phyloP scores from a whole-genome alignment of 148 eudicot species.

The Beta vulgaris region DNA sequence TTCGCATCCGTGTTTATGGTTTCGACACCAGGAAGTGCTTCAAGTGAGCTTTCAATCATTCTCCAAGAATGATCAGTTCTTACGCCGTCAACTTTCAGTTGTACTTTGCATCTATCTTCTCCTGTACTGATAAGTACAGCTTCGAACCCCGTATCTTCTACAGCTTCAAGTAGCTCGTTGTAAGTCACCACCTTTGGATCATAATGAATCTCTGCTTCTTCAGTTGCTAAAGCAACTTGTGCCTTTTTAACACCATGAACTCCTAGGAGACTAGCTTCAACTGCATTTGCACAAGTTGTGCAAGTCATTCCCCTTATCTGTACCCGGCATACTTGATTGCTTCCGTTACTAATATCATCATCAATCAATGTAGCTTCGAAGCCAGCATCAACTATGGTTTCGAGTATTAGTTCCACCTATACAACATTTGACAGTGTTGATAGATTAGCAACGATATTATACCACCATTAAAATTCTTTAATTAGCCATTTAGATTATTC shows the following conservation, averaged over 20 bases:
- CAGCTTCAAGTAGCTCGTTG: constrained; percentile 46
- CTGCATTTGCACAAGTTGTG: constrained; percentile 71
- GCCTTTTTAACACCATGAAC: constrained; percentile 68
- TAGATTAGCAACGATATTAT: not conserved
- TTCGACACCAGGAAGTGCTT: constrained; percentile 71
- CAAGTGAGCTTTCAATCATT: constrained; percentile 54
- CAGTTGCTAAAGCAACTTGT: constrained; percentile 81
- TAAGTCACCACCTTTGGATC: constrained; percentile 55
- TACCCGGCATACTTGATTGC: constrained; percentile 58
- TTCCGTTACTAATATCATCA: constrained; percentile 44
- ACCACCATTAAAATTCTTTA: too few relatives aligned
- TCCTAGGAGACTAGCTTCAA: constrained; percentile 54
- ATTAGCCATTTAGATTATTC: too few relatives aligned
- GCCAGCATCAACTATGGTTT: constrained; percentile 54
- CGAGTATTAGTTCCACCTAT: constrained; percentile 47
- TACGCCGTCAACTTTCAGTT: constrained; percentile 63
- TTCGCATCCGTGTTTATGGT: constrained; percentile 47
- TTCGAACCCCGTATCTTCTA: constrained; percentile 74
- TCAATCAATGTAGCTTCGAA: constrained; percentile 58
- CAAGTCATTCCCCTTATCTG: constrained; percentile 80
- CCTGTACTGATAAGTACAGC: constrained; percentile 73
- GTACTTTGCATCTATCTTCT: constrained; percentile 58
- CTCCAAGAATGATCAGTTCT: constrained; percentile 41
- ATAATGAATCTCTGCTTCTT: constrained; percentile 75
- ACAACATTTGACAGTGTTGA: not conserved